phyloP scores from a whole-genome alignment of 2,329 filamentous ascomycete genomes.

The Thelonectria rubi region DNA sequence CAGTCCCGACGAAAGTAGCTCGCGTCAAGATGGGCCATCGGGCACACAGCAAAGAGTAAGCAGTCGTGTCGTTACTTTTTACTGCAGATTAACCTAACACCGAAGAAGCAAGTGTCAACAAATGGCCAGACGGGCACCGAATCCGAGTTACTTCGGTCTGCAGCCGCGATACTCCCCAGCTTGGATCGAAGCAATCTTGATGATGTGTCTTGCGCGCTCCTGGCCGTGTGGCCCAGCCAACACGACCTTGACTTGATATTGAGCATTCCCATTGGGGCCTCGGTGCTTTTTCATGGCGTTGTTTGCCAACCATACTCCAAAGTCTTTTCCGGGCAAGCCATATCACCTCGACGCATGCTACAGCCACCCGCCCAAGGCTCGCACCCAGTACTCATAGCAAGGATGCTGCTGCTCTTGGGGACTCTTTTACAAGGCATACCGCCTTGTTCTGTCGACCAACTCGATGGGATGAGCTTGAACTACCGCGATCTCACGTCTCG shows the following conservation, averaged over 20 bases:
- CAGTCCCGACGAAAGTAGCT: not conserved
- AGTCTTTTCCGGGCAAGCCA: not conserved
- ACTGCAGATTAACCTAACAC: not conserved
- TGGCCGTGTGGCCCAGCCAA: not conserved
- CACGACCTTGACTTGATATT: not conserved
- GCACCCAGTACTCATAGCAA: conserved; percentile 58
- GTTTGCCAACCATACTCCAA: not conserved
- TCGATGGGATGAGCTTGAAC: not conserved
- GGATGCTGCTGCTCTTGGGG: conserved; percentile 42
- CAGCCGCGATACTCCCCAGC: not conserved
- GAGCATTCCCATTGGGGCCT: not conserved
- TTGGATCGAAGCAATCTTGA: not conserved
- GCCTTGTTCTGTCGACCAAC: not conserved
- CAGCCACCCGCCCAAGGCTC: conserved; percentile 15
- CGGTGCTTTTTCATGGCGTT: not conserved
- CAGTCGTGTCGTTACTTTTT: not conserved
- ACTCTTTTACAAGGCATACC: not conserved
- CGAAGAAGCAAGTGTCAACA: not conserved
- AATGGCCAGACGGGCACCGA: not conserved
- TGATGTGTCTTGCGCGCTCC: not conserved
- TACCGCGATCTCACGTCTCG: conserved; percentile 10
- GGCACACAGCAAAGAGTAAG: not conserved
- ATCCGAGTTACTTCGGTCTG: not conserved
- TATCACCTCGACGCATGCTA: conserved; percentile 1
- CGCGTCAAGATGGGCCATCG: not conserved